Percentiles rank a stretch among this genome's conserved stretches.
phyloP scores from a whole-genome alignment of 2,329 filamentous ascomycete species.

The Penicillium sp. region DNA sequence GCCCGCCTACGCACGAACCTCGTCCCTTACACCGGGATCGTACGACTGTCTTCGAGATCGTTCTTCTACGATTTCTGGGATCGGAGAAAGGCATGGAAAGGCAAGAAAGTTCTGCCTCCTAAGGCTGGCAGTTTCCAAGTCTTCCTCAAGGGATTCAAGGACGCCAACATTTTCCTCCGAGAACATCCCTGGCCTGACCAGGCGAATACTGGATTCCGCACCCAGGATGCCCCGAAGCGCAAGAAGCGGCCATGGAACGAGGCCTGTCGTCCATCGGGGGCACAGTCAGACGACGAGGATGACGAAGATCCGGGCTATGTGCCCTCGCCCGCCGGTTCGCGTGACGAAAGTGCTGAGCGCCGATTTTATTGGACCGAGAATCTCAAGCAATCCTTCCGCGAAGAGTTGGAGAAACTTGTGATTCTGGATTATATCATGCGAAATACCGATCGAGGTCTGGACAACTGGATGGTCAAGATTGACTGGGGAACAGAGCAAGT shows the following conservation, averaged over 20 bases:
- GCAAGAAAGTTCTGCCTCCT: constrained; percentile 79
- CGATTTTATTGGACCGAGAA: constrained; percentile 82
- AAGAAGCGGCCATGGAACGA: constrained; percentile 76
- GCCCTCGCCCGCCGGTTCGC: constrained; percentile 42
- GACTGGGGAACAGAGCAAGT: constrained; percentile 81
- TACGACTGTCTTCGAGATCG: constrained; percentile 89
- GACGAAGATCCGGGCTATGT: constrained; percentile 50
- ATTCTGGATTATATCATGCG: constrained; percentile 99
- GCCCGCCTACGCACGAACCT: constrained; percentile 84
- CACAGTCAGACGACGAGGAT: constrained; percentile 62
- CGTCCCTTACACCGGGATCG: constrained; percentile 94
- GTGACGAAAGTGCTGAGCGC: constrained; percentile 47
- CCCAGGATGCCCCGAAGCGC: constrained; percentile 64
- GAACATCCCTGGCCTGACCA: constrained; percentile 98
- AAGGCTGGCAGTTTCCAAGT: constrained; percentile 97
- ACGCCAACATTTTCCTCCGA: constrained; percentile 90
- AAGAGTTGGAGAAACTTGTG: constrained; percentile 94
- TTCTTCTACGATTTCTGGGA: constrained; percentile 99
- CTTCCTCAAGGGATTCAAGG: constrained; percentile 94
- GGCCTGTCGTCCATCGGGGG: constrained; percentile 69
- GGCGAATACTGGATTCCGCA: constrained; percentile 66
- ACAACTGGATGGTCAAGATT: constrained; percentile 99
- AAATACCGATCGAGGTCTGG: constrained; percentile 91
- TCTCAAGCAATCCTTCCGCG: constrained; percentile 86
- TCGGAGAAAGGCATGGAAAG: constrained; percentile 80